Evolutionary conservation across 164 flowering plant genomes (phyloP).

Genomic region (Nelumbo lutea): DNA sequence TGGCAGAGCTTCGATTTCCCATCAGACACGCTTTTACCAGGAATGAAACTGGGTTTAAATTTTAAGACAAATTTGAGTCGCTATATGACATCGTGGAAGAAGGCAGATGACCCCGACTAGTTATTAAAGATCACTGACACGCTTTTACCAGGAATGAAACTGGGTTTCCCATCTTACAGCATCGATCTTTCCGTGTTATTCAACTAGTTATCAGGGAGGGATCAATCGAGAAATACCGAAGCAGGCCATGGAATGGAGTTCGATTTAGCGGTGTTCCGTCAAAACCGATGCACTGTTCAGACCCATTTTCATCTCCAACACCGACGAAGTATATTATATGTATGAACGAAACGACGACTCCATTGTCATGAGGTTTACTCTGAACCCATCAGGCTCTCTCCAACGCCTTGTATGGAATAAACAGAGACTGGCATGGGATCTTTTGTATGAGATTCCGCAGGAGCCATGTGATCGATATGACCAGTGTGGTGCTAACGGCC

Average conservation of each 20-base stretch:
- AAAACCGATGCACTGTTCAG: neutral
- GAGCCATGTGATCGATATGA: neutral
- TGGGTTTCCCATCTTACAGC: too few relatives aligned
- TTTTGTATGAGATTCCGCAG: neutral
- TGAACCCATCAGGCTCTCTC: neutral
- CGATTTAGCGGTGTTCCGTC: neutral
- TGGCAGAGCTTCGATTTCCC: neutral
- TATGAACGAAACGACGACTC: neutral
- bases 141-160: too few relatives aligned
- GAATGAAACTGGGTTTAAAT: neutral
- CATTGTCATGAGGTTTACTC: neutral
- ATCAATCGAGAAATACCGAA: neutral
- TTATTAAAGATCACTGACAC: too few relatives aligned
- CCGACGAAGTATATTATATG: neutral
- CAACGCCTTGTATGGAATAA: neutral
- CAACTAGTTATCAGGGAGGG: neutral
- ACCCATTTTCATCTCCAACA: neutral
- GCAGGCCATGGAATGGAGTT: neutral
- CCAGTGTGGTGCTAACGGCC: neutral
- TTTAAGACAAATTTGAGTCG: neutral
- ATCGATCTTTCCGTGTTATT: neutral
- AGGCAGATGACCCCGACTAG: neutral
- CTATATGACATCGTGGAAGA: neutral
- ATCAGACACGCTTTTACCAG: conserved; percentile 2
- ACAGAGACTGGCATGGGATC: neutral